phyloP scores from a whole-genome alignment of 2,329 filamentous ascomycete species.

The Akanthomyces lecanii region DNA sequence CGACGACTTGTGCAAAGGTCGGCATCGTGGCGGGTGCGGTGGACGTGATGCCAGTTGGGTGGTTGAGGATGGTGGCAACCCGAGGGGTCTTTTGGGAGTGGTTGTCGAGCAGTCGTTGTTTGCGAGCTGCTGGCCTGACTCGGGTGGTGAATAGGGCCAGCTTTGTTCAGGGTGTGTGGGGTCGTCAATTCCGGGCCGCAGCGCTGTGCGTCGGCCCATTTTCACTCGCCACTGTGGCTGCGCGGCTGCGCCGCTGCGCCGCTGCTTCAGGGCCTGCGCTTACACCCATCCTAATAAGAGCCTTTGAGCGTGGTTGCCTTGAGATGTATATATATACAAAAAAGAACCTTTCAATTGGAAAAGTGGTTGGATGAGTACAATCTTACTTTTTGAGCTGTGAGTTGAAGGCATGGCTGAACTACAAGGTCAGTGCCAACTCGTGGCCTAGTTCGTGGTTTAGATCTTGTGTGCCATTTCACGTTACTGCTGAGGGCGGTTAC shows the following conservation, averaged over 20 bases:
- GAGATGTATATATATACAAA: too few relatives aligned
- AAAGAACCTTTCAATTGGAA: too few relatives aligned
- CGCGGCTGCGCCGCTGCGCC: neutral
- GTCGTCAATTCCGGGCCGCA: neutral
- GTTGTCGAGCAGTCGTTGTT: neutral
- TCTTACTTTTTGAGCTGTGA: too few relatives aligned
- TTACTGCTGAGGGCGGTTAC: too few relatives aligned
- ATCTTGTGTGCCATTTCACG: too few relatives aligned
- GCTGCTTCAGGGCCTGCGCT: too few relatives aligned
- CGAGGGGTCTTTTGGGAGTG: neutral
- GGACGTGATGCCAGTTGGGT: neutral
- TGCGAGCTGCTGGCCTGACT: neutral
- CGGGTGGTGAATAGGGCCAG: neutral
- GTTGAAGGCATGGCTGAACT: too few relatives aligned
- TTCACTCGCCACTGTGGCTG: conserved; percentile 4
- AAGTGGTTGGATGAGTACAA: too few relatives aligned
- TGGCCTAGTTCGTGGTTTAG: too few relatives aligned
- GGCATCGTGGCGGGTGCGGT: conserved; percentile 31
- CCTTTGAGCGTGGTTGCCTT: too few relatives aligned
- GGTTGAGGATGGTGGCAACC: neutral
- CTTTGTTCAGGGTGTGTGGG: neutral
- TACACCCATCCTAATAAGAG: too few relatives aligned
- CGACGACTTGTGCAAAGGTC: conserved; percentile 38
- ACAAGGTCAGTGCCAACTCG: too few relatives aligned
- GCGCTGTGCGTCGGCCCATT: neutral